Conservation (phyloP, 1,284 basidiomycete genomes). For the Cutaneotrichosporon arboriforme region DNA sequence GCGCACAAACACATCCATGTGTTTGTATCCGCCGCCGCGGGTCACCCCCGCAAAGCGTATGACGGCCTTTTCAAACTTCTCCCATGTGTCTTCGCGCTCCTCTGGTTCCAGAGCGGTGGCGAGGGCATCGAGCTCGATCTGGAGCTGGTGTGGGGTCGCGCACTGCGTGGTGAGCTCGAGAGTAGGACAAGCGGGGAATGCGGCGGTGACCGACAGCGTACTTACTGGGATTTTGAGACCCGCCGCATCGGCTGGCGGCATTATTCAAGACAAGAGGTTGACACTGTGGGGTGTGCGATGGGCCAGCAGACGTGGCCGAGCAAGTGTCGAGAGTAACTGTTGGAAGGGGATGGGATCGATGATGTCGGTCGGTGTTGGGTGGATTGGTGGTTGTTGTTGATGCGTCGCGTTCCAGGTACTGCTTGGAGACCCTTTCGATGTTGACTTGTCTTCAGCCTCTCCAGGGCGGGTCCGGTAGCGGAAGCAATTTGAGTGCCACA, state of each 20-base stretch:
- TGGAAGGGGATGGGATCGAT: neutral
- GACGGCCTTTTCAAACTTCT: slow-evolving; percentile 45
- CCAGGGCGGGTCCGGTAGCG: too few species aligned
- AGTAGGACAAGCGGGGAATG: too few species aligned
- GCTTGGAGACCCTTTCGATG: too few species aligned
- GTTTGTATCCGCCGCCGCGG: slow-evolving; percentile 48
- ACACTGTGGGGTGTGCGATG: neutral
- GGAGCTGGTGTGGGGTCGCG: slow-evolving; percentile 39
- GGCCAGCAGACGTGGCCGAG: neutral
- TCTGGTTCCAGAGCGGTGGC: slow-evolving; percentile 33
- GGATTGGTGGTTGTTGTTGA: neutral
- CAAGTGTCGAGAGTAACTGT: neutral
- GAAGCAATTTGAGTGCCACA: too few species aligned
- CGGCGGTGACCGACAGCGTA: too few species aligned
- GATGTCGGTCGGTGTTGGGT: neutral
- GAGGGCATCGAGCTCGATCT: slow-evolving; percentile 40
- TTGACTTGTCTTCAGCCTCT: too few species aligned
- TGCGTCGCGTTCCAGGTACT: neutral
- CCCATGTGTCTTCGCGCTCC: slow-evolving; percentile 50
- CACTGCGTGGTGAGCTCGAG: slow-evolving; percentile 42
- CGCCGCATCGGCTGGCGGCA: slow-evolving; percentile 30
- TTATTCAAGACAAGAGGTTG: slow-evolving; percentile 2
- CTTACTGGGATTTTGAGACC: slow-evolving; percentile 43
- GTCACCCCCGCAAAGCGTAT: slow-evolving; percentile 45
- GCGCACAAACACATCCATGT: slow-evolving; percentile 36